phyloP scores from a whole-genome alignment of 352 stramenopile species.

The Elongisporangium anandrum region DNA sequence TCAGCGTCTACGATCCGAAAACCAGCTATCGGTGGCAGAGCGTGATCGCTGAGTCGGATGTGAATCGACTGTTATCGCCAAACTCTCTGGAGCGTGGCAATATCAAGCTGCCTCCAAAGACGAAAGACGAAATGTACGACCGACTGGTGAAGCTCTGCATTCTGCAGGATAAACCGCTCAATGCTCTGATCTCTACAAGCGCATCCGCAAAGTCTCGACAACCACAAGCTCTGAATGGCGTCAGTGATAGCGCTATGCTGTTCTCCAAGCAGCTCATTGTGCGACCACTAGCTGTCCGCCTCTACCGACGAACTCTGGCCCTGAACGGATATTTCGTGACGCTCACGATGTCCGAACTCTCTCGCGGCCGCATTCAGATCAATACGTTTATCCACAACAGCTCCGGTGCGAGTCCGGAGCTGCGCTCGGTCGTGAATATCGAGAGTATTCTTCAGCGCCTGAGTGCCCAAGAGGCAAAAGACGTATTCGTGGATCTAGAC shows the following conservation, averaged over 20 bases:
- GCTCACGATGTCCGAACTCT: constrained; percentile 58
- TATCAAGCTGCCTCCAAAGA: constrained; percentile 39
- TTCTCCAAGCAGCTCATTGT: constrained; percentile 28
- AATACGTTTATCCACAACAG: constrained; percentile 46
- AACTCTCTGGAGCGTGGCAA: constrained; percentile 46
- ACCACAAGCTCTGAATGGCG: constrained; percentile 1
- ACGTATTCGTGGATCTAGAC: constrained; percentile 25
- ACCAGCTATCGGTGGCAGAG: constrained; percentile 48
- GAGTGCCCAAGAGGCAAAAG: constrained; percentile 24
- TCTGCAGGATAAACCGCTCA: constrained; percentile 18
- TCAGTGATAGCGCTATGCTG: not conserved
- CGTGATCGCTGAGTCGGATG: constrained; percentile 43
- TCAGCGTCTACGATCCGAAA: constrained; percentile 59
- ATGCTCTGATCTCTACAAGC: not conserved
- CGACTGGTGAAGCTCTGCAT: constrained; percentile 54
- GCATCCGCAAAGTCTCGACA: constrained; percentile 6
- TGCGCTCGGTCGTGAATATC: constrained; percentile 33
- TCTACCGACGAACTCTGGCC: constrained; percentile 47
- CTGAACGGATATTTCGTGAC: constrained; percentile 42
- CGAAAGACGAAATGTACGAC: constrained; percentile 54
- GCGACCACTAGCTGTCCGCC: constrained; percentile 35
- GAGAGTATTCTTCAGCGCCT: constrained; percentile 53
- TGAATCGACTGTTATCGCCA: constrained; percentile 56
- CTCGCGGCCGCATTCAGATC: constrained; percentile 52
- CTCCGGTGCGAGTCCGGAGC: constrained; percentile 6